Percentiles rank a stretch among this genome's conserved stretches.
Evolutionary conservation across 345 rosid species (phyloP).

Genomic region (Trapa bicornis): DNA sequence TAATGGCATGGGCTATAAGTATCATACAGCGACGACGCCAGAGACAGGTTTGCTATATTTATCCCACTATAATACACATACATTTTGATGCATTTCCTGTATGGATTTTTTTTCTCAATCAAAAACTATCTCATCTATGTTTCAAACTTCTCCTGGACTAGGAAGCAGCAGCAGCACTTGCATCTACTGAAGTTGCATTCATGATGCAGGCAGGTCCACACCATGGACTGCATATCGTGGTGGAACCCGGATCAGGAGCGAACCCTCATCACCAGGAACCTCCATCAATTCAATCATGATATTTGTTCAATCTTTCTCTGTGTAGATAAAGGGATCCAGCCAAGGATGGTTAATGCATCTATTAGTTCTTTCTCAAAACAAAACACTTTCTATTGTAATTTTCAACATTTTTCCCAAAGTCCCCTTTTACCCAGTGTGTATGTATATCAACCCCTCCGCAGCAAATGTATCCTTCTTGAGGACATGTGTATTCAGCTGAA

Average conservation of each 20-base stretch:
- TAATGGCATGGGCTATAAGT: conserved; percentile 98
- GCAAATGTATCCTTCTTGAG: neutral
- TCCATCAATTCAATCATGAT: conserved; percentile 18
- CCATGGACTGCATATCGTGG: conserved; percentile 57
- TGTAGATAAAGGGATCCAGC: neutral
- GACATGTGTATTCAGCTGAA: neutral
- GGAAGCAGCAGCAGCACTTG: conserved; percentile 79
- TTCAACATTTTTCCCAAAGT: neutral
- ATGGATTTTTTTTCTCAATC: neutral
- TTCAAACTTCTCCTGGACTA: conserved; percentile 18
- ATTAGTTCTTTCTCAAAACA: neutral
- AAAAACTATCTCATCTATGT: neutral
- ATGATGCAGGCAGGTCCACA: conserved; percentile 75
- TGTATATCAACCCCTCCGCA: neutral
- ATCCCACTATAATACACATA: neutral
- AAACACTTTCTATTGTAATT: neutral
- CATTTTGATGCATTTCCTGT: neutral
- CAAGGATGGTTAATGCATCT: neutral
- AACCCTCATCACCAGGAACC: conserved; percentile 29
- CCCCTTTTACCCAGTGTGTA: neutral
- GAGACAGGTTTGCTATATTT: conserved; percentile 49
- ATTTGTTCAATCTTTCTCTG: neutral
- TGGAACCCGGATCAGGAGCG: conserved; percentile 44
- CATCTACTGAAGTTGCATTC: conserved; percentile 84
- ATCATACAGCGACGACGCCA: conserved; percentile 87